Percentiles rank a stretch among this genome's conserved stretches.
These are phyloP conservation scores for Prunella vulgaris DNA, from an alignment of 257 asterid species.

Conservation along the genomic window DNA sequence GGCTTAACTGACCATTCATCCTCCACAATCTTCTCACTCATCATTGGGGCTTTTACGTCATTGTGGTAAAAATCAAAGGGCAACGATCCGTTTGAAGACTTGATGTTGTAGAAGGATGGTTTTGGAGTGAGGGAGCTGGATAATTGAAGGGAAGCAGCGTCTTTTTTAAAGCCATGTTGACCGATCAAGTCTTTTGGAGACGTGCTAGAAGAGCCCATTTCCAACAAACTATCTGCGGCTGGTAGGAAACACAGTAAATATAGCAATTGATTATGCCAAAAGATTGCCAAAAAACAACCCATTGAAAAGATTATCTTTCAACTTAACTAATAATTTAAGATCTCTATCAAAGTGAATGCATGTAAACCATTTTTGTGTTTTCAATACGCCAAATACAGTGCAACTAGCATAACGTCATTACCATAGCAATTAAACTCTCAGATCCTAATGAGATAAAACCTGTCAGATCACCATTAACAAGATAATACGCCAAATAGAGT, in stretches of 20 bases:
- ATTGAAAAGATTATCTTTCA: not conserved
- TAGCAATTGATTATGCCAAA: not conserved
- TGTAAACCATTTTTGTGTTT: not conserved
- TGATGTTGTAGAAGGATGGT: conserved; percentile 45
- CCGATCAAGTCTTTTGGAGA: conserved; percentile 34
- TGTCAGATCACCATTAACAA: not conserved
- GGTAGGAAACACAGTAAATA: conserved; percentile 25
- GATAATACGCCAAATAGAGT: not conserved
- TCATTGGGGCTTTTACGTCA: conserved; percentile 26
- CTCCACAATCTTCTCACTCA: conserved; percentile 44
- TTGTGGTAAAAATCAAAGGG: conserved; percentile 42
- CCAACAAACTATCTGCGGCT: conserved; percentile 58
- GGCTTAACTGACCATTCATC: conserved; percentile 91
- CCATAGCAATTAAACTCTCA: not conserved
- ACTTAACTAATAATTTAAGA: not conserved
- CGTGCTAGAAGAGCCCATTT: conserved; percentile 30
- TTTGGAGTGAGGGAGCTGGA: conserved; percentile 38
- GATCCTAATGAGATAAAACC: not conserved
- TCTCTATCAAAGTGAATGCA: not conserved
- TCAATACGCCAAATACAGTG: not conserved
- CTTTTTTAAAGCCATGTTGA: conserved; percentile 38
- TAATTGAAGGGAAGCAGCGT: conserved; percentile 33
- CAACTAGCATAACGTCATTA: not conserved
- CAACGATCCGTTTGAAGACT: conserved; percentile 40
- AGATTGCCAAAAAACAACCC: not conserved